Percentiles rank a stretch among this genome's conserved stretches.
phyloP scores from a whole-genome alignment of 192 early-diverging fungal species.

The Dissophora globulifera region DNA sequence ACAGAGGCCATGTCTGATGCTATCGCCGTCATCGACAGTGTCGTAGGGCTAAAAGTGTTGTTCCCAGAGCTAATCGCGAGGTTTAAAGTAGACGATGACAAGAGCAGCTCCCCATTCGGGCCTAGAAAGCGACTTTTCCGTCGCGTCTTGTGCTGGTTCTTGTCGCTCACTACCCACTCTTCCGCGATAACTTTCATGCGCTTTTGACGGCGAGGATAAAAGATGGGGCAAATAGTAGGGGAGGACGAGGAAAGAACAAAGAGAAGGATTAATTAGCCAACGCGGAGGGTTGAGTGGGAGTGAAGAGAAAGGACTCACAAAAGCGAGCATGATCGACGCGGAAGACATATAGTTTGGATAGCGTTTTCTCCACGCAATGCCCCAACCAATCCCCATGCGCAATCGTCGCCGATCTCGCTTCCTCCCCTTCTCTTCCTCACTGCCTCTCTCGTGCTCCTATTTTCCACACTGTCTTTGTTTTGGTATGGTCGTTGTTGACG shows the following conservation, averaged over 20 bases:
- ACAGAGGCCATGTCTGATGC: no score
- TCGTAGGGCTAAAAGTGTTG: neutral
- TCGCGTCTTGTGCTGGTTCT: conserved; percentile 42
- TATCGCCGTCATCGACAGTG: neutral
- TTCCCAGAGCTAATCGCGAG: neutral
- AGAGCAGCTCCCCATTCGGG: conserved; percentile 1
- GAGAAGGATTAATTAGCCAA: no score
- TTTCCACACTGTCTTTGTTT: no score
- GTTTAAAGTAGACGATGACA: conserved; percentile 1
- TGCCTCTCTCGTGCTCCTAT: no score
- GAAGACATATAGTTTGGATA: no score
- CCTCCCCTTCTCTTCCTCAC: no score
- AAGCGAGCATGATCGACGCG: neutral
- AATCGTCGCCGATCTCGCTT: no score
- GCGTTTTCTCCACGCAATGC: neutral
- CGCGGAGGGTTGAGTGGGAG: no score
- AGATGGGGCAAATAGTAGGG: neutral
- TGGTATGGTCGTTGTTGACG: no score
- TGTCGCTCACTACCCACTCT: conserved; percentile 43
- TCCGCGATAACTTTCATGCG: conserved; percentile 44
- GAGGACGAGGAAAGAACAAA: neutral
- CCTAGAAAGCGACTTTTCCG: conserved; percentile 33
- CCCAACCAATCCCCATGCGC: no score
- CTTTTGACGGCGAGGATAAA: conserved; percentile 2
- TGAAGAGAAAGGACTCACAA: neutral